Percentiles rank a stretch among this genome's conserved stretches.
Evolutionary conservation across 2,329 filamentous ascomycete genomes (phyloP).

Genomic region (Balansia obtecta): DNA sequence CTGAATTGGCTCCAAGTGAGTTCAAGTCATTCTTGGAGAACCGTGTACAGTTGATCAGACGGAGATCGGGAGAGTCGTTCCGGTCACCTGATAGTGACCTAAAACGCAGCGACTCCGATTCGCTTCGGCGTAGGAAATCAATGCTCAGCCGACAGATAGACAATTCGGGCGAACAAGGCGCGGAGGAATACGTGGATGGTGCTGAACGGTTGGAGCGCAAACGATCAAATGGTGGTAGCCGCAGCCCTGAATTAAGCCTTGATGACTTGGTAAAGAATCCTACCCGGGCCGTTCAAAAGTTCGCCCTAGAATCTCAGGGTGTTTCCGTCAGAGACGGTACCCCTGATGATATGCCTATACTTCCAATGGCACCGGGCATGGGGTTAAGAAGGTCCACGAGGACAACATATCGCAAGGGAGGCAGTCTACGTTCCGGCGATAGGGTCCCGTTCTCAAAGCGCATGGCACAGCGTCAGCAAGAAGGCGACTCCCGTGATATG

Average conservation of each 20-base stretch:
- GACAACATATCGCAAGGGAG: slow-evolving; percentile 77
- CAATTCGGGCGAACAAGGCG: slow-evolving; percentile 44
- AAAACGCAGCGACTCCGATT: slow-evolving; percentile 42
- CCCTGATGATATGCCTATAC: slow-evolving; percentile 70
- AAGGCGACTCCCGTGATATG: slow-evolving; percentile 33
- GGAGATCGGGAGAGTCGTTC: slow-evolving; percentile 62
- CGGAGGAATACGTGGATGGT: slow-evolving; percentile 65
- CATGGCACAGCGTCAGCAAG: slow-evolving; percentile 47
- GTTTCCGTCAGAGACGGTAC: slow-evolving; percentile 28
- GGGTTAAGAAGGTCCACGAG: slow-evolving; percentile 80
- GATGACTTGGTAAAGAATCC: slow-evolving; percentile 78
- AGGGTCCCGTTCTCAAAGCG: slow-evolving; percentile 65
- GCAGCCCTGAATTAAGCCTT: slow-evolving; percentile 52
- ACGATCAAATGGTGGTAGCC: slow-evolving; percentile 45
- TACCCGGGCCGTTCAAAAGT: slow-evolving; percentile 54
- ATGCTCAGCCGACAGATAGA: slow-evolving; percentile 92
- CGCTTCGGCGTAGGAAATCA: slow-evolving; percentile 75
- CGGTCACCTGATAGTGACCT: slow-evolving; percentile 42
- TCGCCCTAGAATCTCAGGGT: slow-evolving; percentile 45
- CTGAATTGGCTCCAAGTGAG: slow-evolving; percentile 86
- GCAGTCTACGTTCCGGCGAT: slow-evolving; percentile 72
- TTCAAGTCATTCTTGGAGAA: slow-evolving; percentile 96
- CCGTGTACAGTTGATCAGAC: slow-evolving; percentile 77
- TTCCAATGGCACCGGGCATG: slow-evolving; percentile 65
- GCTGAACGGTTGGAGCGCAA: slow-evolving; percentile 68